phyloP scores from a whole-genome alignment of 2,329 filamentous ascomycete species.

The Colletotrichum sp. region DNA sequence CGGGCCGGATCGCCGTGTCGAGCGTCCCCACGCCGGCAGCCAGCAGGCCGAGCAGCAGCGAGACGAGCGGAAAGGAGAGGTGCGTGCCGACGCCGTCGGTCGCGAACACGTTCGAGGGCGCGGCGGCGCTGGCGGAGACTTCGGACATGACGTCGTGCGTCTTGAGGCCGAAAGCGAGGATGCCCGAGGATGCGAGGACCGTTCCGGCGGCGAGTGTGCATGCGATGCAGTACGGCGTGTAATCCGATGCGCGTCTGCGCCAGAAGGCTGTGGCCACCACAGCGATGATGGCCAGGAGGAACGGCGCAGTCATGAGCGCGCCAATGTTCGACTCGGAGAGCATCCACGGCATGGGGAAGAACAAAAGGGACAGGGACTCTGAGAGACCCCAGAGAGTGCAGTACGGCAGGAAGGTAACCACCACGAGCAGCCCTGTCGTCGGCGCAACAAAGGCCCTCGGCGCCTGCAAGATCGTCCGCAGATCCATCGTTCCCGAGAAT shows the following conservation, averaged over 20 bases:
- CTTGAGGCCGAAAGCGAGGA: slow-evolving; percentile 52
- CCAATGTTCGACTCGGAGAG: slow-evolving; percentile 46
- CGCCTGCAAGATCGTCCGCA: slow-evolving; percentile 44
- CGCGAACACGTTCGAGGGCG: slow-evolving; percentile 30
- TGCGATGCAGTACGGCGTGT: slow-evolving; percentile 36
- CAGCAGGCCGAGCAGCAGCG: slow-evolving; percentile 52
- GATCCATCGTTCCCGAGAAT: slow-evolving; percentile 36
- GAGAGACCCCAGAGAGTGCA: slow-evolving; percentile 53
- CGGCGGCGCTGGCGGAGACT: slow-evolving; percentile 15
- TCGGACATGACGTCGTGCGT: slow-evolving; percentile 38
- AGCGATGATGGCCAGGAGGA: slow-evolving; percentile 42
- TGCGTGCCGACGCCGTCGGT: slow-evolving; percentile 28
- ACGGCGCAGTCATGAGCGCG: slow-evolving; percentile 48
- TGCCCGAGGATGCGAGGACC: slow-evolving; percentile 42
- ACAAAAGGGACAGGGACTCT: slow-evolving; percentile 51
- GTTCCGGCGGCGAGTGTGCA: slow-evolving; percentile 41
- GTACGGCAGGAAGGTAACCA: slow-evolving; percentile 49
- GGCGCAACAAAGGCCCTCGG: slow-evolving; percentile 55
- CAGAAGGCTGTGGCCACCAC: slow-evolving; percentile 38
- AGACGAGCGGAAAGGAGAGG: slow-evolving; percentile 45
- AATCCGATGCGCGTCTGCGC: slow-evolving; percentile 32
- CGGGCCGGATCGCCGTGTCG: slow-evolving; percentile 44
- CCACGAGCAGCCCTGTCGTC: slow-evolving; percentile 51
- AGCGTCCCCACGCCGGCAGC: slow-evolving; percentile 47
- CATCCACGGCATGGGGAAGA: slow-evolving; percentile 46